Evolutionary conservation across 371 early-diverging fungal species (phyloP).

Genomic region (Mucor mucedo): DNA sequence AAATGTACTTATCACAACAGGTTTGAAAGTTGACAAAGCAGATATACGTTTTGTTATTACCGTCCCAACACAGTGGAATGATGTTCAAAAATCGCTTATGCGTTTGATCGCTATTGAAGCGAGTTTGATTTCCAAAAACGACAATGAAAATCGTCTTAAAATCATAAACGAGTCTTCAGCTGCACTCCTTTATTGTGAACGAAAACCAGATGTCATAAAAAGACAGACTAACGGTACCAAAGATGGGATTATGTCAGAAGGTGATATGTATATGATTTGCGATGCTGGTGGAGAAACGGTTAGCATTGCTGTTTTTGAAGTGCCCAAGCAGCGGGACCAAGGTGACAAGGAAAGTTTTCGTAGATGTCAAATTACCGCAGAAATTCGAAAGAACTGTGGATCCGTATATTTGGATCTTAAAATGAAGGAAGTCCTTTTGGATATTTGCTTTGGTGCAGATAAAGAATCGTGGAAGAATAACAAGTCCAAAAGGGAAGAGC

Average conservation of each 20-base stretch:
- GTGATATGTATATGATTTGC: constrained; percentile 9
- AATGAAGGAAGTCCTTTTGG: too few relatives aligned
- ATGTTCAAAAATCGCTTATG: constrained; percentile 46
- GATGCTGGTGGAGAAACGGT: constrained; percentile 46
- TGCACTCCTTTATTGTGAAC: constrained; percentile 49
- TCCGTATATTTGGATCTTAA: too few relatives aligned
- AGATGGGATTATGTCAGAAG: neutral
- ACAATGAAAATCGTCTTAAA: constrained; percentile 43
- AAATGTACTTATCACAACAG: neutral
- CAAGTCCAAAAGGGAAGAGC: too few relatives aligned
- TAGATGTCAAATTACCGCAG: too few relatives aligned
- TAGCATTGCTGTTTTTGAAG: constrained; percentile 33
- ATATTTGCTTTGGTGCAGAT: too few relatives aligned
- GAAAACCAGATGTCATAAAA: neutral
- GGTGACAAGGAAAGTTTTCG: too few relatives aligned
- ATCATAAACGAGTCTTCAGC: constrained; percentile 52
- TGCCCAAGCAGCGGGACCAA: neutral
- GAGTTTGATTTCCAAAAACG: constrained; percentile 41
- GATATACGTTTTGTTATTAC: constrained; percentile 32
- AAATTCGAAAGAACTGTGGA: too few relatives aligned
- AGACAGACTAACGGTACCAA: too few relatives aligned
- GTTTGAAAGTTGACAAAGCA: neutral
- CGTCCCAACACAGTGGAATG: constrained; percentile 54
- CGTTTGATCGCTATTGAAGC: constrained; percentile 45
- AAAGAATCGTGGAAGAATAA: too few relatives aligned